These are phyloP conservation scores for Pleurotus tuber-regium DNA, from an alignment of 768 basidiomycete genomes.

Conservation along the genomic window DNA sequence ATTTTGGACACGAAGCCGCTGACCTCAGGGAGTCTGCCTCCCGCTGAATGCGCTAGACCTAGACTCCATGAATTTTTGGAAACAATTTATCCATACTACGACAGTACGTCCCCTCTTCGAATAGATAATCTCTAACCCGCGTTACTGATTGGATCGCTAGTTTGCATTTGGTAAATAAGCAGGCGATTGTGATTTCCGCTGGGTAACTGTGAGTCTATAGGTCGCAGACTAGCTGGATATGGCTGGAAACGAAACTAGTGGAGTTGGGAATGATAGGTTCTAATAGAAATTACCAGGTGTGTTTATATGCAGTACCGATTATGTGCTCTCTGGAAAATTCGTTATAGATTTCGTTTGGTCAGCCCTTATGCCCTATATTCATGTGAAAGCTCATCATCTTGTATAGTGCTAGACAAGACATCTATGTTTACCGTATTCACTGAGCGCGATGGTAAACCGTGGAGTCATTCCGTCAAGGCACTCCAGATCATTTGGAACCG, in stretches of 20 bases:
- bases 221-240: conserved; percentile 87
- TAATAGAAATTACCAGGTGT: conserved; percentile 65
- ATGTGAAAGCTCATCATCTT: neutral
- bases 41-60: conserved; percentile 80
- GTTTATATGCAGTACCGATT: conserved; percentile 3
- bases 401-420: conserved; percentile 76
- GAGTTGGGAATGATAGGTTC: conserved; percentile 84
- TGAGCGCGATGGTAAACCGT: conserved; percentile 66
- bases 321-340: neutral
- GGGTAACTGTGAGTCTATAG: conserved; percentile 30
- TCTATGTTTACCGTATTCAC: conserved; percentile 89
- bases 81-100: conserved; percentile 77
- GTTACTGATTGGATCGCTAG: conserved; percentile 22
- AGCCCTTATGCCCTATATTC: conserved; percentile 4
- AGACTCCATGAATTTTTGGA: conserved; percentile 82
- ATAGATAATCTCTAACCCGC: neutral
- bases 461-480: conserved; percentile 80
- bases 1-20: conserved; percentile 85
- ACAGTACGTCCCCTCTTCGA: conserved; percentile 51
- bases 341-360: conserved; percentile 65
- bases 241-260: conserved; percentile 85
- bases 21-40: conserved; percentile 76
- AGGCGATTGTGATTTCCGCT: neutral
- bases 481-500: conserved; percentile 86
- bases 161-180: conserved; percentile 75